These are phyloP conservation scores for Coleophoma eucalyptorum DNA, from an alignment of 2,329 filamentous ascomycete genomes.

Conservation along the genomic window DNA sequence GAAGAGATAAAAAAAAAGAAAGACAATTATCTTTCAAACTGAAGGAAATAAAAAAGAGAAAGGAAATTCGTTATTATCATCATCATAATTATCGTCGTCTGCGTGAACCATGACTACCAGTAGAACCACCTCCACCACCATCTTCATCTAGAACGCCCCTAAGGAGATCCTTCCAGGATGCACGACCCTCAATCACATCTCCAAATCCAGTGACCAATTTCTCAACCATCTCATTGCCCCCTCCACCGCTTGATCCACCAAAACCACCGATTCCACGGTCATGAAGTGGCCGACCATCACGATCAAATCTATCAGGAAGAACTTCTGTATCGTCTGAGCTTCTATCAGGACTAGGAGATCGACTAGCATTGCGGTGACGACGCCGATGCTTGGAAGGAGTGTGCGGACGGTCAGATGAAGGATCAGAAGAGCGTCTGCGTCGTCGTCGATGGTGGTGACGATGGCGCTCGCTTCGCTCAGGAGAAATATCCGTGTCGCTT, in stretches of 20 bases:
- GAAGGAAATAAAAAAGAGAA: too few species aligned
- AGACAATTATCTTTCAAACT: too few species aligned
- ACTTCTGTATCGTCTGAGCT: slow-evolving; percentile 15
- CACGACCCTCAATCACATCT: slow-evolving; percentile 23
- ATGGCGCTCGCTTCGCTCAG: slow-evolving; percentile 4
- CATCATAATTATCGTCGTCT: too few species aligned
- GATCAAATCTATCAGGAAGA: slow-evolving; percentile 25
- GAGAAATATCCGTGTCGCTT: background rate
- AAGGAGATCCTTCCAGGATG: slow-evolving; percentile 24
- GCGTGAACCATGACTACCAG: too few species aligned
- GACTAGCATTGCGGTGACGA: slow-evolving; percentile 5
- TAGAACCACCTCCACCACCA: slow-evolving; percentile 1
- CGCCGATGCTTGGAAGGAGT: slow-evolving; percentile 14
- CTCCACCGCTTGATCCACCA: background rate
- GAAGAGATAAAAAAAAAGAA: too few species aligned
- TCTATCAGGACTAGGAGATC: background rate
- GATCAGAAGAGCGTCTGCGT: slow-evolving; percentile 22
- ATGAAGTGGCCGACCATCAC: slow-evolving; percentile 18
- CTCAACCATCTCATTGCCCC: slow-evolving; percentile 23
- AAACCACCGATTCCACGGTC: background rate
- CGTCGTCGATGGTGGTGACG: slow-evolving; percentile 9
- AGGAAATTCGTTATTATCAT: too few species aligned
- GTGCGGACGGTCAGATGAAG: slow-evolving; percentile 20
- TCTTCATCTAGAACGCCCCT: slow-evolving; percentile 17
- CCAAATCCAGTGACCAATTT: slow-evolving; percentile 17